Evolutionary conservation across 2,329 filamentous ascomycete genomes (phyloP).

Genomic region (Cytospora piceae): DNA sequence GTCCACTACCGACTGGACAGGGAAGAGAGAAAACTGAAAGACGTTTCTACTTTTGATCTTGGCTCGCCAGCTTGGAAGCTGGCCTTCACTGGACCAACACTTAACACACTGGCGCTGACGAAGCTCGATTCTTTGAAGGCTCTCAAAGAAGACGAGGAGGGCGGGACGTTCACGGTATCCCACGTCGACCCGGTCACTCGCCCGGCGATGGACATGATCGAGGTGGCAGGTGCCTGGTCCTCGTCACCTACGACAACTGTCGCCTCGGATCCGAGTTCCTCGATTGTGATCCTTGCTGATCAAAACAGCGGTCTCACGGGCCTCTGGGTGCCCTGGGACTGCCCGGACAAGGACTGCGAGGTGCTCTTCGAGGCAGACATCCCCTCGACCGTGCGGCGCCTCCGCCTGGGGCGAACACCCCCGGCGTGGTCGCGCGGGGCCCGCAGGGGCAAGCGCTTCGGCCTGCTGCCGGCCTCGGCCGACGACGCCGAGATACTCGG

Average conservation of each 20-base stretch:
- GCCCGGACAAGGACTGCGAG: conserved; percentile 46
- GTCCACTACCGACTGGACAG: conserved; percentile 46
- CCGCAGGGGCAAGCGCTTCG: conserved; percentile 44
- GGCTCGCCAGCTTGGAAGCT: conserved; percentile 51
- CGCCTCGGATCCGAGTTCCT: conserved; percentile 37
- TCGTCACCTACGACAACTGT: conserved; percentile 17
- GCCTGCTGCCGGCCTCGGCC: conserved; percentile 46
- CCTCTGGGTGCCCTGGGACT: conserved; percentile 53
- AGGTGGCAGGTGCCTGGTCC: conserved; percentile 44
- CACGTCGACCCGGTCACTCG: conserved; percentile 53
- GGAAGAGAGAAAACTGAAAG: conserved; percentile 54
- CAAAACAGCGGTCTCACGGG: conserved; percentile 52
- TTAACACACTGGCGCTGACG: conserved; percentile 55
- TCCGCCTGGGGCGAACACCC: conserved; percentile 57
- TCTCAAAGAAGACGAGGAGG: conserved; percentile 42
- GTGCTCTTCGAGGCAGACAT: conserved; percentile 61
- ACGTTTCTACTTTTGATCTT: conserved; percentile 51
- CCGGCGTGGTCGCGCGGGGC: conserved; percentile 50
- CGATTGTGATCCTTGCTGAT: conserved; percentile 54
- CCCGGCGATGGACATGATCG: conserved; percentile 50
- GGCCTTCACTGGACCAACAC: conserved; percentile 48
- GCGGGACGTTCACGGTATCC: conserved; percentile 34
- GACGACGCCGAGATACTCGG: conserved; percentile 63
- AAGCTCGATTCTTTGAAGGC: conserved; percentile 59
- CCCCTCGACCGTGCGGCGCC: conserved; percentile 59